phyloP scores from a whole-genome alignment of 352 stramenopile genomes.

The Pythium dissimile region DNA sequence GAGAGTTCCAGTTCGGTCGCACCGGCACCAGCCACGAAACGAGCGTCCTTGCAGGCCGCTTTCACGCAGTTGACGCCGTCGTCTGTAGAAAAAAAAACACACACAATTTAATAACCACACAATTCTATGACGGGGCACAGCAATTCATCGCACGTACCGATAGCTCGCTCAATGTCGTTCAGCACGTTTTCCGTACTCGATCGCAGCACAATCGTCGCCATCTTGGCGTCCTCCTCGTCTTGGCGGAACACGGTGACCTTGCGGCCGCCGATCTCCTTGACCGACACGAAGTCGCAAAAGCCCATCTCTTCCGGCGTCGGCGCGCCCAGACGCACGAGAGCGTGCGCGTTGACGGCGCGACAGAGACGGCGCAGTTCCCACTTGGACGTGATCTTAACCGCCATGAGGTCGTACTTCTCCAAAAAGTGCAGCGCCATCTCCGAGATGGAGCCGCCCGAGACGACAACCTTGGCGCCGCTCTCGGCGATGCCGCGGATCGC shows the following conservation, averaged over 20 bases:
- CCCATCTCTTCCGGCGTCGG: slow-evolving; percentile 98
- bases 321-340: slow-evolving; percentile 95
- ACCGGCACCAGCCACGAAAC: slow-evolving; percentile 94
- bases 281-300: slow-evolving; percentile 89
- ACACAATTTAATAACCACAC: background rate
- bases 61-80: slow-evolving; percentile 98
- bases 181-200: slow-evolving; percentile 95
- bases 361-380: slow-evolving; percentile 98
- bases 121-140: background rate
- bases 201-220: slow-evolving; percentile 95
- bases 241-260: slow-evolving; percentile 97
- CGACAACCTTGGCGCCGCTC: slow-evolving; percentile 94
- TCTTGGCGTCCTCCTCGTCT: slow-evolving; percentile 91
- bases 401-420: slow-evolving; percentile 97
- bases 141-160: slow-evolving; percentile 40
- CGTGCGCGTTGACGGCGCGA: slow-evolving; percentile 95
- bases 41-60: slow-evolving; percentile 91
- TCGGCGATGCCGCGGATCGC: slow-evolving; percentile 96
- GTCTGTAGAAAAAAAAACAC: slow-evolving; percentile 48
- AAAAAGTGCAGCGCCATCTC: slow-evolving; percentile 99
- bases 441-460: slow-evolving; percentile 95
- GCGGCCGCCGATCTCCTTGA: slow-evolving; percentile 95
- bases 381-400: slow-evolving; percentile 97
- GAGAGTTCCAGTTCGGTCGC: slow-evolving; percentile 97
- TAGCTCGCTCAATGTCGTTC: slow-evolving; percentile 97